Evolutionary conservation across 2,329 filamentous ascomycete species (phyloP), one percentile per base, ranked within the genome.

Genomic region (Endoconidiophora polonica): DNA sequence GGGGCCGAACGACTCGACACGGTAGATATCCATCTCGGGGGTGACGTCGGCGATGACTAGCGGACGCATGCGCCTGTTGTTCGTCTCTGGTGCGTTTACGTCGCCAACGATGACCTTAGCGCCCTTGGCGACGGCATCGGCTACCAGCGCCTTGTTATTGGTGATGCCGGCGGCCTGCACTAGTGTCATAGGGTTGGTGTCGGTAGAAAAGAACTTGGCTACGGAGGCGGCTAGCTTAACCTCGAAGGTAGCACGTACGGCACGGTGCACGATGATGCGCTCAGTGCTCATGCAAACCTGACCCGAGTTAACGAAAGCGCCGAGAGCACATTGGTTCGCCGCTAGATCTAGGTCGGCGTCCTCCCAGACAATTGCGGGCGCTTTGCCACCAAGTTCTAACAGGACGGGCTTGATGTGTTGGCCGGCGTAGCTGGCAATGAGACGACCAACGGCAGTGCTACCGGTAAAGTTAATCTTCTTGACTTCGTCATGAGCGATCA

Each of bases 221-320:
- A 70, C 61, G 16, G 68, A 60, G 2, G 55, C 61, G 9, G 60
- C 58, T 3, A 75, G 57, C 55, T 65, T 66, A 41, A 62, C 57
- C 52, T 68, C 66, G 53, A 79, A 78, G n/a, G 64, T 60, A 1
- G 59, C 59, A 6, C 59, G 62, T 40, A 78, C 56, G 20, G 64
- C 62, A 52, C 67, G 65, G 61, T 77, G 73, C 3, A 79, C 70
- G 6, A 79, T 58, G 29, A 91, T 80, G 24, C 79, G 75, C 65
- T 93, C 86, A 0, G 86, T 91, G 16, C 74, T 73, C 85, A 93
- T 91, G 70, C 86, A 93, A 43, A 91, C 77, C 66, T 94, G 86
- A 0, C 86, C 86, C 2, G 70, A 69, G 61, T 90, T 75, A 53
- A 86, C 59, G 59, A 88, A 87, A 0, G 83, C 70, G 3, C 85